Evolutionary conservation across 768 basidiomycete genomes (phyloP), one percentile per base, ranked within the genome.

Genomic region (Chalciporus chontae): DNA sequence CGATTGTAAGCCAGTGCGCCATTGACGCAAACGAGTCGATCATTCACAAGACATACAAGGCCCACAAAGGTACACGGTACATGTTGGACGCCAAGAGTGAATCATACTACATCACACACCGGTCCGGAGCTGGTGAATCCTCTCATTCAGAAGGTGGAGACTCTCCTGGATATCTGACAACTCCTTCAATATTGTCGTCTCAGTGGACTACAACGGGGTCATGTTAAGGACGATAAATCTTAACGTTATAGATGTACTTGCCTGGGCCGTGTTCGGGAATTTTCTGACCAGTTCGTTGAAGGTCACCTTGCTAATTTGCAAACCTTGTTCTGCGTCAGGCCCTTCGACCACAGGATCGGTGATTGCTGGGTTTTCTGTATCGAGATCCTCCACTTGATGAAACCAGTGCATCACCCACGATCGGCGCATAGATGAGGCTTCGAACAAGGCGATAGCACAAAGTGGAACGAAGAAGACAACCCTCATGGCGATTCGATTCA

Each of bases 391-490:
- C 19, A 75, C 67, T 38, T 78, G 73, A 14, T 68, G 64, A 52
- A 91, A 76, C 85, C 90, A 88, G 48, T 74, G 77, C 32, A 78
- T 75, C 64, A 89, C 69, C 86, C 87, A 90, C 8, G 65, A 69
- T 54, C 79, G 75, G 54, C 76, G 80, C 42, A 76, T 64, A 9
- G 74, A 73, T 1, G 88, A 77, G 1, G 62, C 58, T 70, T 96
- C 94, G 59, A 75, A 87, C 29, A 94, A 59, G 0, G 91, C 87
- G 54, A 96, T 87, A 14, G 76, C 44, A 4, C 76, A 71, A 26
- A 96, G 73, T 3, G 93, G 92, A 46, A 93, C 52, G 69, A 85
- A 87, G 74, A 97, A 95, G n/a, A 95, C 52, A 38, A 76, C 56
- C 19, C 71, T 69, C 94, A 97, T 95, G 47, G 90, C 76, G 57